Conservation (phyloP, 2,329 filamentous ascomycete species). For the Fusarium sororula region DNA sequence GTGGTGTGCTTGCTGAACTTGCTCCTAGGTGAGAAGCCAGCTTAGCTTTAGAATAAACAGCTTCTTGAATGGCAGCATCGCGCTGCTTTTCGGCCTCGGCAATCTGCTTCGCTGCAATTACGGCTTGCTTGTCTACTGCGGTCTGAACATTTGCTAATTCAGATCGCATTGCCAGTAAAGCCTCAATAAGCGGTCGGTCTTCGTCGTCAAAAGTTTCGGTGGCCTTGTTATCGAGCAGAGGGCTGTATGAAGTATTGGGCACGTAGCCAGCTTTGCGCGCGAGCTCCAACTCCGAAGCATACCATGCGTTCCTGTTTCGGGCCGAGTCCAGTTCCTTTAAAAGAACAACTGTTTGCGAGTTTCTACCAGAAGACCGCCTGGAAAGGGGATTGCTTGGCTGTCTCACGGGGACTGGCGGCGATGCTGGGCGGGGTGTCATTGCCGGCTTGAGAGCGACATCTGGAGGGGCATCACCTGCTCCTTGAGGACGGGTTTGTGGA, state of each 20-base stretch:
- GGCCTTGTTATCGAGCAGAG: constrained; percentile 78
- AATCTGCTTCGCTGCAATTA: constrained; percentile 86
- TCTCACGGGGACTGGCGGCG: constrained; percentile 66
- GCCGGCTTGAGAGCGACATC: constrained; percentile 59
- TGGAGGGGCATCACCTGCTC: constrained; percentile 73
- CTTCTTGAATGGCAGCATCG: constrained; percentile 93
- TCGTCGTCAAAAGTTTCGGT: constrained; percentile 89
- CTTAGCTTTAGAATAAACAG: constrained; percentile 93
- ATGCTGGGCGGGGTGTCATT: constrained; percentile 56
- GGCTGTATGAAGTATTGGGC: constrained; percentile 73
- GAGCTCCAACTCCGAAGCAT: constrained; percentile 91
- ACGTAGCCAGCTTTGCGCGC: constrained; percentile 90
- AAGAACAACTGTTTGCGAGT: constrained; percentile 76
- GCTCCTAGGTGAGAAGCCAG: constrained; percentile 78
- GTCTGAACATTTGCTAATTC: constrained; percentile 90
- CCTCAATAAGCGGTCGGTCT: constrained; percentile 90
- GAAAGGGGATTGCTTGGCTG: constrained; percentile 67
- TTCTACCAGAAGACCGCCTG: constrained; percentile 67
- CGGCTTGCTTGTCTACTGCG: constrained; percentile 87
- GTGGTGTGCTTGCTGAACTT: constrained; percentile 69
- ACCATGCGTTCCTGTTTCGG: constrained; percentile 94
- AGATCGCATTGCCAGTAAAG: constrained; percentile 87
- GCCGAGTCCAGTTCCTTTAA: constrained; percentile 87
- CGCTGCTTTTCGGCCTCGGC: constrained; percentile 95
- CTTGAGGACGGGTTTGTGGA: constrained; percentile 61